These are phyloP conservation scores for Ascobolus immersus DNA, from an alignment of 495 filamentous ascomycete genomes.

Conservation along the genomic window DNA sequence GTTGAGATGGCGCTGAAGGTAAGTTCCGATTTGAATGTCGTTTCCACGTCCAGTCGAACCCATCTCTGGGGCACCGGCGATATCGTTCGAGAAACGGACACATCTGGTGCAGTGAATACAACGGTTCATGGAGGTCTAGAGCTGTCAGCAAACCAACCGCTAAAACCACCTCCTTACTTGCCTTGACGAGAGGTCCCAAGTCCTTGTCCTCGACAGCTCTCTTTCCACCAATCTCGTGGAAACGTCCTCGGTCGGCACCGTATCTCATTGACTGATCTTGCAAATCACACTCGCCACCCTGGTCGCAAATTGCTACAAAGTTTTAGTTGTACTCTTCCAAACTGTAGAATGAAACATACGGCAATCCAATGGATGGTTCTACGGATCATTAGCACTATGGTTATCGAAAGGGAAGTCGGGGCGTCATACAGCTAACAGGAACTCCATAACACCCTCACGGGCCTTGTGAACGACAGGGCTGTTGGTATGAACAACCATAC, in stretches of 20 bases:
- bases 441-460: constrained; percentile 95
- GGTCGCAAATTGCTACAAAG: constrained; percentile 48
- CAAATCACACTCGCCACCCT: constrained; percentile 94
- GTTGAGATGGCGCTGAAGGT: constrained; percentile 73
- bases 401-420: not conserved
- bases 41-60: constrained; percentile 87
- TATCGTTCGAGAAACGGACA: constrained; percentile 89
- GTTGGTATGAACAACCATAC: constrained; percentile 97
- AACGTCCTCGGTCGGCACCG: constrained; percentile 81
- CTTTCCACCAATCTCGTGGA: constrained; percentile 86
- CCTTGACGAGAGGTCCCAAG: constrained; percentile 84
- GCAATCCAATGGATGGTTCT: constrained; percentile 89
- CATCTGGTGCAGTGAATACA: constrained; percentile 98
- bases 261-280: constrained; percentile 99
- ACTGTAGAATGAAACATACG: constrained; percentile 18
- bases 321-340: not conserved
- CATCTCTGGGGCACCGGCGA: constrained; percentile 84
- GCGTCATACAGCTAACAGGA: constrained; percentile 42
- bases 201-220: constrained; percentile 98
- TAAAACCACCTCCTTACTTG: constrained; percentile 13
- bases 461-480: constrained; percentile 91
- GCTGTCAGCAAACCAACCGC: constrained; percentile 4
- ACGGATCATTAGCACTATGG: not conserved
- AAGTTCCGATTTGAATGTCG: constrained; percentile 92
- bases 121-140: constrained; percentile 86